A percentile compares a stretch with the other conserved stretches of the same genome.
These are phyloP conservation scores for Sporothrix inflata DNA, from an alignment of 2,329 filamentous ascomycete genomes.

Conservation along the genomic window DNA sequence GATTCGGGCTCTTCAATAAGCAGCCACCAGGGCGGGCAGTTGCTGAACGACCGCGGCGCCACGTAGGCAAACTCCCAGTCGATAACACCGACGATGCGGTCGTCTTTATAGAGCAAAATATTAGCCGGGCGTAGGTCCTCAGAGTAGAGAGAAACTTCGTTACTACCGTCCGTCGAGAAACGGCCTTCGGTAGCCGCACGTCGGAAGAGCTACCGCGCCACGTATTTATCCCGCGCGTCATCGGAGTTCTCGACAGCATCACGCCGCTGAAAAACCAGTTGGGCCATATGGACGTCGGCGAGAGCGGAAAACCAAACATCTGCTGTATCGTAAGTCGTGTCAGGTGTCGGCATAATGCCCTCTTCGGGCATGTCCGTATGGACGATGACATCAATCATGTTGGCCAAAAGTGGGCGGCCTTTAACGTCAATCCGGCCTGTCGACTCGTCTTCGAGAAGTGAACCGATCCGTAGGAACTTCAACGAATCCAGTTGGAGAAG, in stretches of 20 bases:
- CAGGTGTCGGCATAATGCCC: neutral
- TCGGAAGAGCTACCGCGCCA: slow-evolving; percentile 48
- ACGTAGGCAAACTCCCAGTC: slow-evolving; percentile 48
- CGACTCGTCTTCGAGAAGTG: neutral
- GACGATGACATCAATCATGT: slow-evolving; percentile 12
- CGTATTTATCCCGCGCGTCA: slow-evolving; percentile 49
- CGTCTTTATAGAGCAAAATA: slow-evolving; percentile 39
- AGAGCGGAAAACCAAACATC: slow-evolving; percentile 45
- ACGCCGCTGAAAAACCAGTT: slow-evolving; percentile 48
- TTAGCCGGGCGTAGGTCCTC: slow-evolving; percentile 42
- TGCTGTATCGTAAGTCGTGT: slow-evolving; percentile 34
- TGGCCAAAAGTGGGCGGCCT: slow-evolving; percentile 1
- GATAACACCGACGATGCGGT: slow-evolving; percentile 42
- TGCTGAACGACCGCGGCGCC: slow-evolving; percentile 40
- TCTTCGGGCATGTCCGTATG: neutral
- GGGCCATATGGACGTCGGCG: slow-evolving; percentile 47
- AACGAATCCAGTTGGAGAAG: neutral
- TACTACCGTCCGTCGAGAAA: slow-evolving; percentile 33
- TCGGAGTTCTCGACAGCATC: slow-evolving; percentile 43
- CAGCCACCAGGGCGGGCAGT: slow-evolving; percentile 45
- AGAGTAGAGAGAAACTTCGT: slow-evolving; percentile 38
- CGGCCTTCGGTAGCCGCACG: slow-evolving; percentile 39
- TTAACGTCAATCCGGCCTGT: neutral
- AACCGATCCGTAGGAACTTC: neutral
- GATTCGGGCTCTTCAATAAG: slow-evolving; percentile 41